phyloP scores from a whole-genome alignment of 768 basidiomycete species.

The Leucosporidium yakuticum region DNA sequence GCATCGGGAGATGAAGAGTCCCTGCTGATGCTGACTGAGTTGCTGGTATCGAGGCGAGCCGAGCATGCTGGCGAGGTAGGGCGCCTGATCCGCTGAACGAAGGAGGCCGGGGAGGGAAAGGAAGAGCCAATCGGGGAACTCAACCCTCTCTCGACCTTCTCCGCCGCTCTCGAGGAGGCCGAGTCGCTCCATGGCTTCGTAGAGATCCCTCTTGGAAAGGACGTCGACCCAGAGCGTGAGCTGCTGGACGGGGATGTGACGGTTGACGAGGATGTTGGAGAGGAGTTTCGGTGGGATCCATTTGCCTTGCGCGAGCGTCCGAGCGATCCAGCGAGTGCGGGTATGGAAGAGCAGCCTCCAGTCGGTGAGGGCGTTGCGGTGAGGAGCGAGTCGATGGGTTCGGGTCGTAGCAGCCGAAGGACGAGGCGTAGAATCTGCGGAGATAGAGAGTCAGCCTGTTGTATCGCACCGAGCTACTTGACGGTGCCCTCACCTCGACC shows the following conservation, averaged over 20 bases:
- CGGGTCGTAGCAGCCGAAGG: not conserved
- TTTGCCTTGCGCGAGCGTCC: constrained; percentile 10
- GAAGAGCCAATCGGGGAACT: not conserved
- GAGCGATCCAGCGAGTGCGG: constrained; percentile 20
- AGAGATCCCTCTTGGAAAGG: constrained; percentile 12
- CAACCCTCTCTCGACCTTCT: not conserved
- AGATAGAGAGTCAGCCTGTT: not conserved
- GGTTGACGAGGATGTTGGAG: constrained; percentile 11
- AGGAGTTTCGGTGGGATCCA: constrained; percentile 20
- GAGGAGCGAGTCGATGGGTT: constrained; percentile 4
- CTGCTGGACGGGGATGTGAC: constrained; percentile 3
- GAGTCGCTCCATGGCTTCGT: constrained; percentile 15
- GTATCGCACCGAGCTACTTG: not conserved
- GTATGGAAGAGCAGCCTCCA: constrained; percentile 6
- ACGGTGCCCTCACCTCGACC: too few relatives aligned
- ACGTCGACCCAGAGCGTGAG: constrained; percentile 28
- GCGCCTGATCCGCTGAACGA: constrained; percentile 4
- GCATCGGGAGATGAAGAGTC: constrained; percentile 20
- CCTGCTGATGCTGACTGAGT: constrained; percentile 9
- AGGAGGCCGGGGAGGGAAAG: constrained; percentile 11
- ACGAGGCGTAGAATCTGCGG: constrained; percentile 11
- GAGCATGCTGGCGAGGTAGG: constrained; percentile 28
- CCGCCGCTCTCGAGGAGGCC: constrained; percentile 24
- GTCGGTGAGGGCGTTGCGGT: not conserved
- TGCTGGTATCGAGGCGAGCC: constrained; percentile 10